phyloP scores from a whole-genome alignment of 1,139 yeast species.

The Hyphopichia khmerensis region DNA sequence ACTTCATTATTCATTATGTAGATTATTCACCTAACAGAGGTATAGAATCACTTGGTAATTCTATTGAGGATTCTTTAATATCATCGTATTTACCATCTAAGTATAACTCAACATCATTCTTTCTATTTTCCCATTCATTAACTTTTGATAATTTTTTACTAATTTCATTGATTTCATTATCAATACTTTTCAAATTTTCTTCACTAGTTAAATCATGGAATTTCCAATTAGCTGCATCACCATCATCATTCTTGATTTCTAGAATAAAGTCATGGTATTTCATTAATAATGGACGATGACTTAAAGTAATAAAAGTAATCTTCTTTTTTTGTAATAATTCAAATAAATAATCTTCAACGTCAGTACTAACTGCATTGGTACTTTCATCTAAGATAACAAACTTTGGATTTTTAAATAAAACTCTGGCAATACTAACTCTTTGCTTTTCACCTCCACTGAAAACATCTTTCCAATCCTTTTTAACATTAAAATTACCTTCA shows the following conservation, averaged over 20 bases:
- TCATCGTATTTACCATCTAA: constrained; percentile 37
- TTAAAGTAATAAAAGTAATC: constrained; percentile 78
- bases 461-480: constrained; percentile 85
- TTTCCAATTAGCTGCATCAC: constrained; percentile 33
- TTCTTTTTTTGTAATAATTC: constrained; percentile 69
- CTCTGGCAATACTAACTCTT: constrained; percentile 85
- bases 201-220: constrained; percentile 55
- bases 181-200: constrained; percentile 60
- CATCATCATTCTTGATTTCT: constrained; percentile 58
- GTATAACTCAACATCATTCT: constrained; percentile 41
- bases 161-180: constrained; percentile 64
- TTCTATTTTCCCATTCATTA: constrained; percentile 51
- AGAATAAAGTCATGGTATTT: constrained; percentile 79
- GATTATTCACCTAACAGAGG: neutral
- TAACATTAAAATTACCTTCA: constrained; percentile 60
- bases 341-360: constrained; percentile 86
- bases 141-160: constrained; percentile 54
- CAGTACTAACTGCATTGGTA: constrained; percentile 89
- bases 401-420: constrained; percentile 76
- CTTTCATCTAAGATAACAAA: constrained; percentile 90
- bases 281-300: constrained; percentile 82
- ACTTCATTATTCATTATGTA: too few species aligned
- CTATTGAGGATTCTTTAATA: constrained; percentile 8
- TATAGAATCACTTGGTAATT: constrained; percentile 3
- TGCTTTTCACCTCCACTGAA: constrained; percentile 96